Percentiles rank a stretch among this genome's conserved stretches.
phyloP scores from a whole-genome alignment of 441 rosid genomes.

The Erodium trifolium region DNA sequence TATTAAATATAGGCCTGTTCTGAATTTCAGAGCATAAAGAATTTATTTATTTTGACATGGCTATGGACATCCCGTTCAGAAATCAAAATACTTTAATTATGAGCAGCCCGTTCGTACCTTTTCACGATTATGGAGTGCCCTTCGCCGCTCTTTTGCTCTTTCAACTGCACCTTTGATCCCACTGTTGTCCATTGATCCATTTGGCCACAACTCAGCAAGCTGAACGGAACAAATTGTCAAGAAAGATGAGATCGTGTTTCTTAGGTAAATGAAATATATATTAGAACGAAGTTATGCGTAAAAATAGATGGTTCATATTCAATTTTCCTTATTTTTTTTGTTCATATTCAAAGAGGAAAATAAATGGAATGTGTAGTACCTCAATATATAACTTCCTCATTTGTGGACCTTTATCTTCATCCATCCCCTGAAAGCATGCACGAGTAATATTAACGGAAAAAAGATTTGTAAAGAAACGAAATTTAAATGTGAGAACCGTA shows the following conservation, averaged over 20 bases:
- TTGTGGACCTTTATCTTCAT: conserved; percentile 33
- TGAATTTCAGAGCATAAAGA: too few species aligned
- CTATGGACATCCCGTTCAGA: too few species aligned
- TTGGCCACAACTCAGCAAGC: conserved; percentile 39
- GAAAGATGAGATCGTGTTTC: background rate
- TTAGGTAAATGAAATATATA: background rate
- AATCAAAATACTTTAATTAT: too few species aligned
- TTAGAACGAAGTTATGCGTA: background rate
- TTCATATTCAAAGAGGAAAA: background rate
- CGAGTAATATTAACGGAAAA: conserved; percentile 3
- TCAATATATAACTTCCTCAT: conserved; percentile 33
- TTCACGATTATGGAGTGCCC: conserved; percentile 17
- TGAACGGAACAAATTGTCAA: conserved; percentile 13
- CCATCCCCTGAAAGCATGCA: conserved; percentile 28
- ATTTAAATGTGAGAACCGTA: background rate
- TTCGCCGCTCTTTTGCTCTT: conserved; percentile 31
- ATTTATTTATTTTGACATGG: too few species aligned
- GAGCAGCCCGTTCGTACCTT: conserved; percentile 16
- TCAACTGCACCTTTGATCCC: conserved; percentile 29
- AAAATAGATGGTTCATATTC: too few species aligned
- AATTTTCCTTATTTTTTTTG: background rate
- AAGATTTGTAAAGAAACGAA: background rate
- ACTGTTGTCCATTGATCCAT: conserved; percentile 31
- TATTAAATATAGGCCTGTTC: too few species aligned
- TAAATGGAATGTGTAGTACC: conserved; percentile 16